Evolutionary conservation across 225 moss, liverwort and hornwort genomes (phyloP).

Genomic region (Bryum argenteum): DNA sequence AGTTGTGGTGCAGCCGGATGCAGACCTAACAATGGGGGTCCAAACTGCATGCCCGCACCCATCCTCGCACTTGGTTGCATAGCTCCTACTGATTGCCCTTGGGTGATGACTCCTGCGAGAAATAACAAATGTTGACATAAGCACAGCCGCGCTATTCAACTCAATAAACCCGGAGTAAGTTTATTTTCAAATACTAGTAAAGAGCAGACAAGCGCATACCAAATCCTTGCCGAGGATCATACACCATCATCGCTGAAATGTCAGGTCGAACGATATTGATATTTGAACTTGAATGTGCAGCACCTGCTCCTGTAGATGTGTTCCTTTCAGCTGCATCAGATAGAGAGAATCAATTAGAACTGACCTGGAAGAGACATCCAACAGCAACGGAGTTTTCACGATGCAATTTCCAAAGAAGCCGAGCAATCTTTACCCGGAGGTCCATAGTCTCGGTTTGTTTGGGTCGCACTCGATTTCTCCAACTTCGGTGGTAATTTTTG

Average conservation of each 20-base stretch:
- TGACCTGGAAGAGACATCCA: slow-evolving; percentile 14
- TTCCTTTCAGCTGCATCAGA: slow-evolving; percentile 58
- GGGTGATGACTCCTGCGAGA: slow-evolving; percentile 47
- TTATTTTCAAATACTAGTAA: slow-evolving; percentile 24
- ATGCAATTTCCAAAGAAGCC: slow-evolving; percentile 10
- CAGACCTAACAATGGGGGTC: slow-evolving; percentile 49
- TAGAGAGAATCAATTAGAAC: slow-evolving; percentile 24
- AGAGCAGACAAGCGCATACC: slow-evolving; percentile 55
- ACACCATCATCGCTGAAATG: slow-evolving; percentile 72
- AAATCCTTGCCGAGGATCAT: slow-evolving; percentile 88
- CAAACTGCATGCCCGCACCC: slow-evolving; percentile 58
- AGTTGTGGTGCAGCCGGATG: slow-evolving; percentile 59
- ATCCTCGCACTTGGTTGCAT: slow-evolving; percentile 58
- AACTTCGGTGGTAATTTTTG: slow-evolving; percentile 56
- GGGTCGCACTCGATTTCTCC: slow-evolving; percentile 60
- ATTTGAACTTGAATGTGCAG: slow-evolving; percentile 48
- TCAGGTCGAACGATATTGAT: slow-evolving; percentile 66
- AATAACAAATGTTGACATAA: slow-evolving; percentile 29
- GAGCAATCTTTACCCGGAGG: slow-evolving; percentile 40
- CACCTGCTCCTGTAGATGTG: slow-evolving; percentile 43
- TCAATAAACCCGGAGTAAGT: slow-evolving; percentile 3
- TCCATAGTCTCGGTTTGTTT: slow-evolving; percentile 57
- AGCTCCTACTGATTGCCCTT: slow-evolving; percentile 50
- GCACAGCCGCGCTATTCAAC: slow-evolving; percentile 25
- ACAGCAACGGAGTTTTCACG: slow-evolving; percentile 15